Evolutionary conservation across 2,329 filamentous ascomycete species (phyloP), one percentile per base, ranked within the genome.

Genomic region (Colletotrichum falcatum): DNA sequence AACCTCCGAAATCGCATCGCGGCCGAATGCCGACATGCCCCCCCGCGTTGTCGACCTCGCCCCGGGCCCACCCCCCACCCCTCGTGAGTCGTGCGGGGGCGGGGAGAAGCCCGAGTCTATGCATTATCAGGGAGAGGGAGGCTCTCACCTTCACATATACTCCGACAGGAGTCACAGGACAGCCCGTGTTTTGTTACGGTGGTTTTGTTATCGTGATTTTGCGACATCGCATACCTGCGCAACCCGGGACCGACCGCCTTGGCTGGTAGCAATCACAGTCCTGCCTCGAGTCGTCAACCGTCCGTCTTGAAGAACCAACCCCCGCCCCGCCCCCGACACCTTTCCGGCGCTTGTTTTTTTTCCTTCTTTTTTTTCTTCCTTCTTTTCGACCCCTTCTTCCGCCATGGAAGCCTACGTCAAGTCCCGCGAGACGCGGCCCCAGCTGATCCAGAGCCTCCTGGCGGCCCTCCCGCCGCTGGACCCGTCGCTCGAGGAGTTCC

Each of bases 401-500:
- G 33, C 16, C 12, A 66, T 62, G 67, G 67, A 70, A 2, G 2
- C 26, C 18, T 70, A 39, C 16, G 12, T 67, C 49, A 70, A 62
- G 11, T 62, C 56, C 1, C 56, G 63, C 3, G 67, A 70, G 16
- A 18, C 8, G n/a, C 63, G 67, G 1, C 67, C 63, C 12, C 33
- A 66, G 14, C 44, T 66, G 3, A n/a, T 67, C 2, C 49, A 70
- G 16, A 70, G 16, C 28, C 67, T 70, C 14, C 8, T 70, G 12
- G 67, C 67, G 0, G 64, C 67, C 5, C 67, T 70, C 1, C 67
- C 67, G 8, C 63, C 67, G 0, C 18, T 62, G 2, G 67, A 70
- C 44, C 56, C 58, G 1, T 67, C 63, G 3, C 63, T 70, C 35
- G 63, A 70, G 9, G 67, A 70, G 28, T 70, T 70, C n/a, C 51